Evolutionary conservation across 2,329 filamentous ascomycete species (phyloP), one percentile per base, ranked within the genome.

Genomic region (Mariannaea sp.): DNA sequence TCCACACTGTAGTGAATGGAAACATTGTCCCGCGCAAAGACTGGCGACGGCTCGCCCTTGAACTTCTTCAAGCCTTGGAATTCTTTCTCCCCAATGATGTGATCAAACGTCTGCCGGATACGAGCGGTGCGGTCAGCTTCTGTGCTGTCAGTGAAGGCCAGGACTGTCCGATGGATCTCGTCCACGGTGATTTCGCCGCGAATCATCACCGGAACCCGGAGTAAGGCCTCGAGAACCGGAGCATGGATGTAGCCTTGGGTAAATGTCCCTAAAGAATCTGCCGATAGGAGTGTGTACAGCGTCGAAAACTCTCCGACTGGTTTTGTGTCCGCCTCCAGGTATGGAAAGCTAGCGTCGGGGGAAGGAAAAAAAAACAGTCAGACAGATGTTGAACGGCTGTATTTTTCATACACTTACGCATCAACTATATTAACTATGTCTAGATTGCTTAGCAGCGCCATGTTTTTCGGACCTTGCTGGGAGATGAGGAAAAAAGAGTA

Each of bases 381-480:
- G 6, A 39, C 10, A 39, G 35, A 4, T 20, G 17, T 8, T 10
- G 12, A 32, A 5, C 13, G 22, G 30, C 22, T 2, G 29, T 29
- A 9, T 14, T 20, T 9, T 7, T 4, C n/a, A 7, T 32, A 3
- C 5, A 20, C 44, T 40, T n/a, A 47, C 44, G 44, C 36, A 26
- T 47, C 44, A 16, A 47, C 44, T 35, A 38, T 32, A 19, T 24
- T 39, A 9, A 47, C 22, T 13, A 47, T 12, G 35, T 47, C 44
- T 9, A 47, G 19, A 16, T 40, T 47, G 24, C 22, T 30, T 7
- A 47, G 12, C 9, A 3, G 29, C 5, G 16, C 14, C 44, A 47
- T 47, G 5, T 10, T 22, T 9, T 14, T 14, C n/a, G 14, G 4
- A 13, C 8, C 6, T 7, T n/a, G n/a, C n/a, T n/a, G n/a, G n/a